These are phyloP conservation scores for Rutstroemia sp. DNA, from an alignment of 2,329 filamentous ascomycete genomes.

Conservation along the genomic window DNA sequence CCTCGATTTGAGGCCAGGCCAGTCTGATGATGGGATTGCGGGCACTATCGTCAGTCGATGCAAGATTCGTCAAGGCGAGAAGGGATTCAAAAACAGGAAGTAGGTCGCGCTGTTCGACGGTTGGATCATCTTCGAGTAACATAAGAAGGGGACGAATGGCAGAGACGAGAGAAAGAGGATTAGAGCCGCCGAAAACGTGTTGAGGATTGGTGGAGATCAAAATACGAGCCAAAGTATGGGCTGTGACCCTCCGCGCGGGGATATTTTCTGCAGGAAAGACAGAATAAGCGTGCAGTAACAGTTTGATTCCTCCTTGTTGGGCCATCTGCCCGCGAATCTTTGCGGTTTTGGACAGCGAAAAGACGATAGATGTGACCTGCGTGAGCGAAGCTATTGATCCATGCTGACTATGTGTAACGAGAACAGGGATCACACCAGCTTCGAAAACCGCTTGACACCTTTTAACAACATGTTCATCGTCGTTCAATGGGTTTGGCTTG, in stretches of 20 bases:
- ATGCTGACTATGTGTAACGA: conserved; percentile 69
- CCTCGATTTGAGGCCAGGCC: conserved; percentile 72
- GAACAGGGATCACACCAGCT: conserved; percentile 65
- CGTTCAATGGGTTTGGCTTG: conserved; percentile 59
- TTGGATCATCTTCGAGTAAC: conserved; percentile 61
- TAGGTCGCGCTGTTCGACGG: conserved; percentile 62
- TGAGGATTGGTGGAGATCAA: conserved; percentile 79
- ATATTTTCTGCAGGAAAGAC: conserved; percentile 48
- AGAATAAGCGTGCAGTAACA: conserved; percentile 66
- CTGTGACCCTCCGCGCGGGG: conserved; percentile 50
- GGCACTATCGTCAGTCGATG: conserved; percentile 61
- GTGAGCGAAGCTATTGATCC: conserved; percentile 63
- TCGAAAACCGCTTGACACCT: conserved; percentile 76
- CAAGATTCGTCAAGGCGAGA: conserved; percentile 89
- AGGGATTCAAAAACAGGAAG: conserved; percentile 85
- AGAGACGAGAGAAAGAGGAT: conserved; percentile 65
- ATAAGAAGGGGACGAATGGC: conserved; percentile 77
- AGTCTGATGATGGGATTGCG: conserved; percentile 63
- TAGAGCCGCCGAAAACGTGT: conserved; percentile 73
- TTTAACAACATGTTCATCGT: conserved; percentile 65
- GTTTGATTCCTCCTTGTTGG: conserved; percentile 87
- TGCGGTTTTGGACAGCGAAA: conserved; percentile 67
- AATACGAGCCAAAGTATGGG: conserved; percentile 76
- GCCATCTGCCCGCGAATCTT: conserved; percentile 71
- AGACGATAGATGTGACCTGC: conserved; percentile 69